Percentiles rank a stretch among this genome's conserved stretches.
phyloP scores from a whole-genome alignment of 1,139 yeast genomes.

The Geotrichum armillariae region DNA sequence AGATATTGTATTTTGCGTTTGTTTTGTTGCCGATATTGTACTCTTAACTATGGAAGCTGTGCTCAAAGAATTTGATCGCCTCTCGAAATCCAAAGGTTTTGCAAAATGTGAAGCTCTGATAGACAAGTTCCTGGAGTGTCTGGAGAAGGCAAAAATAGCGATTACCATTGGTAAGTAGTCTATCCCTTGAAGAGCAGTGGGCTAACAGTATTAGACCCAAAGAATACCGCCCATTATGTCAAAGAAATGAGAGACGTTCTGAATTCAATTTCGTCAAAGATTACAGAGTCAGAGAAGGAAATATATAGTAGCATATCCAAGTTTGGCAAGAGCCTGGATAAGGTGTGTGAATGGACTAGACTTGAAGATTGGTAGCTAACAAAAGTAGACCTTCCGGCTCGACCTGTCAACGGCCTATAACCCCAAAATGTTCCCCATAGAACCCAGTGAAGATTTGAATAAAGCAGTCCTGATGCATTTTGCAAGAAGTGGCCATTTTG shows the following conservation, averaged over 20 bases:
- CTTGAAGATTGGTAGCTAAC: constrained; percentile 25
- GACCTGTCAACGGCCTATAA: constrained; percentile 35
- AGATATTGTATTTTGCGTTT: not conserved
- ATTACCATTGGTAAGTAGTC: constrained; percentile 22
- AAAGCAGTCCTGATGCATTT: constrained; percentile 48
- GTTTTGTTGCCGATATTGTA: not conserved
- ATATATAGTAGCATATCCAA: constrained; percentile 36
- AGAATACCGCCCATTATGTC: constrained; percentile 13
- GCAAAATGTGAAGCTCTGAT: constrained; percentile 35
- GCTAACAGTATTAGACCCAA: constrained; percentile 23
- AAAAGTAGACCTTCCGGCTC: constrained; percentile 31
- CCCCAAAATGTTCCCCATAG: constrained; percentile 32
- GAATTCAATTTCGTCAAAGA: constrained; percentile 18
- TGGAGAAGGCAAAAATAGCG: constrained; percentile 31
- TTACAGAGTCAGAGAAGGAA: constrained; percentile 35
- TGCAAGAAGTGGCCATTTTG: constrained; percentile 47
- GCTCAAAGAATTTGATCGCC: constrained; percentile 32
- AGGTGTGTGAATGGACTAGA: constrained; percentile 23
- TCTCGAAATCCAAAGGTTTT: constrained; percentile 33
- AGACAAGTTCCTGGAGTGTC: constrained; percentile 32
- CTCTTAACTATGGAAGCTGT: constrained; percentile 33
- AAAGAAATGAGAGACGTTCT: constrained; percentile 17
- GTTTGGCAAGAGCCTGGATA: constrained; percentile 39
- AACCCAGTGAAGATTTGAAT: constrained; percentile 34
- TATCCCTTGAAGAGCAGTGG: not conserved